These are phyloP conservation scores for Rutstroemia sp. DNA, from an alignment of 2,329 filamentous ascomycete species.

Conservation along the genomic window DNA sequence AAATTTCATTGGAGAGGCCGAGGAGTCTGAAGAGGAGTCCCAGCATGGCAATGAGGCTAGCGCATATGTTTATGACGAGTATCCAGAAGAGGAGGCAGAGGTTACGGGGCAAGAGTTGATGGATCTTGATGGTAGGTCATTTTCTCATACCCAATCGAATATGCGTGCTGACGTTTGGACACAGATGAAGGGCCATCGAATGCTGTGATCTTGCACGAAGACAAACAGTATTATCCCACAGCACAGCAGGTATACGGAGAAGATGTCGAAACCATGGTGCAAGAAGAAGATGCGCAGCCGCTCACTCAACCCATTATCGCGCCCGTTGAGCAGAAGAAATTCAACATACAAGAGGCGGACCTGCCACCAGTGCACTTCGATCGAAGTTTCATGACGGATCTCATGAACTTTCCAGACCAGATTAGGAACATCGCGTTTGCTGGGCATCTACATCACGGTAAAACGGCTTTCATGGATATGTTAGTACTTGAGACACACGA, in stretches of 20 bases:
- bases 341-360: conserved; percentile 86
- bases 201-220: conserved; percentile 94
- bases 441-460: conserved; percentile 93
- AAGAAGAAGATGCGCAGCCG: conserved; percentile 94
- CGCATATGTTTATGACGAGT: conserved; percentile 75
- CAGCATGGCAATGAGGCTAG: conserved; percentile 65
- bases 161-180: conserved; percentile 22
- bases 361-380: conserved; percentile 84
- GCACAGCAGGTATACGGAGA: conserved; percentile 90
- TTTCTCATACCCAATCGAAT: background rate
- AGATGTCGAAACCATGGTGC: conserved; percentile 90
- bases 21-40: conserved; percentile 80
- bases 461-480: conserved; percentile 98
- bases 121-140: conserved; percentile 71
- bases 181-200: conserved; percentile 81
- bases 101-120: conserved; percentile 75
- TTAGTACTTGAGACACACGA: conserved; percentile 93
- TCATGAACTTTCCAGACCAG: conserved; percentile 94
- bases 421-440: conserved; percentile 87
- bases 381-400: conserved; percentile 84
- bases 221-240: conserved; percentile 99
- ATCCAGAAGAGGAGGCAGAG: conserved; percentile 53
- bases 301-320: conserved; percentile 89
- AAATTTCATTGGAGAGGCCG: conserved; percentile 95
- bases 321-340: conserved; percentile 91